phyloP scores from a whole-genome alignment of 306 rosid genomes.

The Benincasa hispida region DNA sequence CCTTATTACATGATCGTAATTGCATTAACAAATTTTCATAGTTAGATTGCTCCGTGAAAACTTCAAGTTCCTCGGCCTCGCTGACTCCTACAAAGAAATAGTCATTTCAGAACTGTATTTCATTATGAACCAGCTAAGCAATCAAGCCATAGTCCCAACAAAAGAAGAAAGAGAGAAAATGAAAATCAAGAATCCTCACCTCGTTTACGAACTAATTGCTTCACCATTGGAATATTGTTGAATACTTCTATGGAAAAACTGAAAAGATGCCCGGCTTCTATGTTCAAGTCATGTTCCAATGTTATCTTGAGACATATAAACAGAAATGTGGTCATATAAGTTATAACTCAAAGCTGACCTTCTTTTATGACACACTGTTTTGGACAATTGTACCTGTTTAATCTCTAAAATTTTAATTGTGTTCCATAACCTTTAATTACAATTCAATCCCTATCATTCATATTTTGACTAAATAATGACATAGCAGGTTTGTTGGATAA shows the following conservation, averaged over 20 bases:
- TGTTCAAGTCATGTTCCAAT: neutral
- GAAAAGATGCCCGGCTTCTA: neutral
- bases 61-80: conserved; percentile 11
- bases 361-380: too few relatives aligned
- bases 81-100: conserved; percentile 9
- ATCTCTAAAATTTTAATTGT: too few relatives aligned
- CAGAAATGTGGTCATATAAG: neutral
- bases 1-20: conserved; percentile 24
- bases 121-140: neutral
- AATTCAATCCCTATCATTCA: too few relatives aligned
- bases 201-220: neutral
- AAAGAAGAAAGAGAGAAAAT: neutral
- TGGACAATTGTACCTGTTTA: too few relatives aligned
- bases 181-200: neutral
- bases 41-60: conserved; percentile 18
- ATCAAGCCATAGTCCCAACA: neutral
- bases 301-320: neutral
- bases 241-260: neutral
- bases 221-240: neutral
- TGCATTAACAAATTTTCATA: conserved; percentile 25
- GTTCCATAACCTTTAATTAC: too few relatives aligned
- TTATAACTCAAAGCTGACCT: too few relatives aligned
- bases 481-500: too few relatives aligned
- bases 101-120: neutral
- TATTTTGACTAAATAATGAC: too few relatives aligned